Conservation (phyloP, 2,329 filamentous ascomycete genomes). For the Penicillium sp. region DNA sequence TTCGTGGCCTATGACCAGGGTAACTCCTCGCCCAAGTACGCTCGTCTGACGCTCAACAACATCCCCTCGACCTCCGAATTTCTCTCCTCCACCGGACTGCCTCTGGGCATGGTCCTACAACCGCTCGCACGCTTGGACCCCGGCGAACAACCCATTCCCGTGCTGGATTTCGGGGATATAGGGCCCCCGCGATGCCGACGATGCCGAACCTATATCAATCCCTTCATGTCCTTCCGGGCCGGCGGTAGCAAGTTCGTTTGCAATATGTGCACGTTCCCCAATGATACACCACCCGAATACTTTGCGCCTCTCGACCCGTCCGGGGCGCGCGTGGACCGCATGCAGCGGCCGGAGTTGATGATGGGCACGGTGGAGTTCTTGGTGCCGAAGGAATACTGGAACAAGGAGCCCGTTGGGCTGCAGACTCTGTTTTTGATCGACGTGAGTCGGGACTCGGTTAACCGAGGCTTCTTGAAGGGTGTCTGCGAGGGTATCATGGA, state of each 20-base stretch:
- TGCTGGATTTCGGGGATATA: conserved; percentile 87
- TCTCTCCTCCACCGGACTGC: conserved; percentile 72
- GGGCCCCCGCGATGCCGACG: conserved; percentile 88
- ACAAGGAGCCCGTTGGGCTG: conserved; percentile 82
- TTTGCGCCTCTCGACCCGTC: conserved; percentile 86
- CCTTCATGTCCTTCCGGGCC: conserved; percentile 94
- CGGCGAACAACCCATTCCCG: conserved; percentile 81
- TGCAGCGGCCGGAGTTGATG: conserved; percentile 82
- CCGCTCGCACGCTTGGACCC: conserved; percentile 77
- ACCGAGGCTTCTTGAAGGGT: conserved; percentile 83
- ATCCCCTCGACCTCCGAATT: conserved; percentile 81
- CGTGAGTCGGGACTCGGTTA: conserved; percentile 84
- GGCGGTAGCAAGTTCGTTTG: conserved; percentile 96
- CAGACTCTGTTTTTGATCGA: conserved; percentile 90
- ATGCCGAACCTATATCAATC: conserved; percentile 96
- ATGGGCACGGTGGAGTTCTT: conserved; percentile 92
- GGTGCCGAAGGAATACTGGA: conserved; percentile 98
- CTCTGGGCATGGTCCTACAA: conserved; percentile 82
- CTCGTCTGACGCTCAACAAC: conserved; percentile 85
- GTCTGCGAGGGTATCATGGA: conserved; percentile 84
- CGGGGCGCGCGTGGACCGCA: conserved; percentile 79
- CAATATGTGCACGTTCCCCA: conserved; percentile 96
- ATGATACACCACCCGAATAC: conserved; percentile 88
- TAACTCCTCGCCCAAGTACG: conserved; percentile 91
- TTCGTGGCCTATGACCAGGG: conserved; percentile 95